A percentile compares a stretch with the other conserved stretches of the same genome.
phyloP scores from a whole-genome alignment of 148 eudicot species.

The Rhododendron simsii region DNA sequence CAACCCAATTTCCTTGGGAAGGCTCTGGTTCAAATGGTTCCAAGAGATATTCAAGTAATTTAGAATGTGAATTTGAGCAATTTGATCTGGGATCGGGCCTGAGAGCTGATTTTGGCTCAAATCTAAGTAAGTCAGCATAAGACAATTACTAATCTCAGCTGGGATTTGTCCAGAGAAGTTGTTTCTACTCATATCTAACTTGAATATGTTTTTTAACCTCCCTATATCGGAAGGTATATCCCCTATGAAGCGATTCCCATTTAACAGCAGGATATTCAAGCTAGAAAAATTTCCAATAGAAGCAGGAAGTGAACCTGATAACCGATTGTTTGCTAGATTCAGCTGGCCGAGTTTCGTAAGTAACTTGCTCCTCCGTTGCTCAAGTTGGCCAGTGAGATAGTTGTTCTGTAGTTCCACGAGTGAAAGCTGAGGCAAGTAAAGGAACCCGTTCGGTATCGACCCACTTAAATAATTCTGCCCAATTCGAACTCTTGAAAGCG shows the following conservation, averaged over 20 bases:
- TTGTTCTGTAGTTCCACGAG: conserved; percentile 54
- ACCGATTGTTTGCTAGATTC: conserved; percentile 46
- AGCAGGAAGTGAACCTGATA: conserved; percentile 38
- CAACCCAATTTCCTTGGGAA: conserved; percentile 49
- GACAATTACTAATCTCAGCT: conserved; percentile 31
- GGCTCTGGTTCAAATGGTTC: conserved; percentile 46
- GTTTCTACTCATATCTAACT: conserved; percentile 51
- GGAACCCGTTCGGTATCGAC: conserved; percentile 40
- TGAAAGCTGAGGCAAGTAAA: conserved; percentile 40
- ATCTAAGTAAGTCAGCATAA: conserved; percentile 32
- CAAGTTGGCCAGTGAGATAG: conserved; percentile 34
- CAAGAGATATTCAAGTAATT: conserved; percentile 53
- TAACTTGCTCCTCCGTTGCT: conserved; percentile 4
- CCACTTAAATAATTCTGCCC: conserved; percentile 56
- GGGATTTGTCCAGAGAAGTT: conserved; percentile 44
- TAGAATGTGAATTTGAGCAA: conserved; percentile 34
- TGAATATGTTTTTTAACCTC: conserved; percentile 22
- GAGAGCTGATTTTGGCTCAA: conserved; percentile 55
- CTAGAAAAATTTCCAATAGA: conserved; percentile 40
- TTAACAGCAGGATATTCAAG: conserved; percentile 32
- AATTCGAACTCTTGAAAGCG: conserved; percentile 40
- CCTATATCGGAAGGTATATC: conserved; percentile 40
- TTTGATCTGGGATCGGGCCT: conserved; percentile 41
- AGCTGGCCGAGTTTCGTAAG: conserved; percentile 31
- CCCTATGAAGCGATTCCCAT: conserved; percentile 40